phyloP scores from a whole-genome alignment of 345 rosid species.

The Citrus glauca region DNA sequence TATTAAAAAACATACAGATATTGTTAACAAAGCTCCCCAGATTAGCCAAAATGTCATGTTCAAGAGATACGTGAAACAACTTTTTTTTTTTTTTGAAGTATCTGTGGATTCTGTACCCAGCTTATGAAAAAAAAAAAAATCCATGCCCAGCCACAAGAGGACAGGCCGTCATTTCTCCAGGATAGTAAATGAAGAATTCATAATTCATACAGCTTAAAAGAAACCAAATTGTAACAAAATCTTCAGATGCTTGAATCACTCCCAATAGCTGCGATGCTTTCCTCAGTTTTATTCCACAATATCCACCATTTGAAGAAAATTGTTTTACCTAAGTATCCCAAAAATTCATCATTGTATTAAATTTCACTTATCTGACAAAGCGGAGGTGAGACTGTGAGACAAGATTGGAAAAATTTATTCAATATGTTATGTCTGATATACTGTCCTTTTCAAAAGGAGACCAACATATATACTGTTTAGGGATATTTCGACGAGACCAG shows the following conservation, averaged over 20 bases:
- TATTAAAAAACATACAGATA: neutral
- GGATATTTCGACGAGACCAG: too few relatives aligned
- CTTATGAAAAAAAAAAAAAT: too few relatives aligned
- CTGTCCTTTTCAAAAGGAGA: neutral
- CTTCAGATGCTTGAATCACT: neutral
- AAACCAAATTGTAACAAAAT: neutral
- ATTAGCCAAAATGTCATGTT: neutral
- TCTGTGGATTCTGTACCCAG: neutral
- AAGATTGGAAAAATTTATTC: neutral
- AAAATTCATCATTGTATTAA: neutral
- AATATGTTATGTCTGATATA: neutral
- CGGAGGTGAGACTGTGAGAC: neutral
- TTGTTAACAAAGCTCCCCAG: neutral
- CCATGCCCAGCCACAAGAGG: neutral
- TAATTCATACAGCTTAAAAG: neutral
- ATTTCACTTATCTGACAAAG: neutral
- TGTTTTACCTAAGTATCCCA: slow-evolving; percentile 1
- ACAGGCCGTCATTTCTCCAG: neutral
- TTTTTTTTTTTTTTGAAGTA: neutral
- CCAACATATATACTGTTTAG: too few relatives aligned
- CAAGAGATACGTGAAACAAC: neutral
- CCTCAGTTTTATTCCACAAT: slow-evolving; percentile 11
- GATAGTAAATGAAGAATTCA: neutral
- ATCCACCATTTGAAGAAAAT: neutral
- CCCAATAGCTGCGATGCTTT: slow-evolving; percentile 7